Percentiles rank a stretch among this genome's conserved stretches.
These are phyloP conservation scores for Malassezia cuniculi DNA, from an alignment of 1,284 basidiomycete species.

Conservation along the genomic window DNA sequence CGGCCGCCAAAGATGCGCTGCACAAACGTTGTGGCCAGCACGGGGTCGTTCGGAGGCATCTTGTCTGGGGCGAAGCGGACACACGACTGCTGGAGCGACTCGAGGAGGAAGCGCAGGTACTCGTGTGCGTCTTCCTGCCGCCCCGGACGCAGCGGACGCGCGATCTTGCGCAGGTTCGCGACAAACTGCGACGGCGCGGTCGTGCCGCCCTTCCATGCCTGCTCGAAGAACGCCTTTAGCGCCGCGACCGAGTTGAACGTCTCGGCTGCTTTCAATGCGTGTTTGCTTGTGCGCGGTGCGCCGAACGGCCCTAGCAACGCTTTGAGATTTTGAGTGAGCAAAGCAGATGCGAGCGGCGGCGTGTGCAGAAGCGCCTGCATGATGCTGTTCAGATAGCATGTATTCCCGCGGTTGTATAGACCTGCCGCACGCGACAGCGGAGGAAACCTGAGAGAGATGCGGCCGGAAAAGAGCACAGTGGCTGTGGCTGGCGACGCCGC, in stretches of 20 bases:
- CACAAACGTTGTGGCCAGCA: conserved; percentile 83
- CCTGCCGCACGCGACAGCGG: conserved; percentile 48
- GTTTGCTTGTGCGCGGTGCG: conserved; percentile 17
- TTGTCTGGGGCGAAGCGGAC: conserved; percentile 61
- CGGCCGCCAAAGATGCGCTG: conserved; percentile 86
- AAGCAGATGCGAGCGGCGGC: conserved; percentile 65
- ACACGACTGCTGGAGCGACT: conserved; percentile 75
- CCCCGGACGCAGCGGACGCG: conserved; percentile 76
- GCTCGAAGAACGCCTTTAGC: conserved; percentile 56
- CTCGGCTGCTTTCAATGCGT: conserved; percentile 48
- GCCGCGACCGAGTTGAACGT: conserved; percentile 28
- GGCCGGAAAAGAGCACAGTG: conserved; percentile 18
- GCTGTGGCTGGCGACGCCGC: too few relatives aligned
- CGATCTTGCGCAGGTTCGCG: conserved; percentile 54
- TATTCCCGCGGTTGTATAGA: conserved; percentile 82
- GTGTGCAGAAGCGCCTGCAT: conserved; percentile 90
- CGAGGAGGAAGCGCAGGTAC: conserved; percentile 86
- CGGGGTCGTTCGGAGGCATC: conserved; percentile 47
- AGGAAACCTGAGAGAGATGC: conserved; percentile 23
- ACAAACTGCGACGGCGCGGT: conserved; percentile 27
- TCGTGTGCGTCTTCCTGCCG: conserved; percentile 97
- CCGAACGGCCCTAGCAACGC: conserved; percentile 47
- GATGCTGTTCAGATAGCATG: conserved; percentile 91
- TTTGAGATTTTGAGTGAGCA: conserved; percentile 51
- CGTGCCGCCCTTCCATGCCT: conserved; percentile 14